Percentiles rank a stretch among this genome's conserved stretches.
Conservation (phyloP, 2,329 filamentous ascomycete species). For the Bisporella sp. region DNA sequence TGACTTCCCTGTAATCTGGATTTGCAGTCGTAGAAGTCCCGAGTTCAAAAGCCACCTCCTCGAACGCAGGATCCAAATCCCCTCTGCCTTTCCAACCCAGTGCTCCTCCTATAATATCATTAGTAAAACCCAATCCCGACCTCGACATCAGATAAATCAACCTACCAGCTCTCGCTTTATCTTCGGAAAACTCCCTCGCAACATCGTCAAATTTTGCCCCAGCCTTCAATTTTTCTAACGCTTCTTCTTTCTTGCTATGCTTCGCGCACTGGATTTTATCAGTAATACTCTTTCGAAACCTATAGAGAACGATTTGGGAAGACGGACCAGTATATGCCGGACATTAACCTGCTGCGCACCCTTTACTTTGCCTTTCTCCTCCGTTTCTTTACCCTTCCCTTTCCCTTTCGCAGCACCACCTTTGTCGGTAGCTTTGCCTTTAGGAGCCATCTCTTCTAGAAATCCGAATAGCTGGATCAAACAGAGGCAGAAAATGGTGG, state of each 20-base stretch:
- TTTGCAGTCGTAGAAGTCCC: conserved; percentile 56
- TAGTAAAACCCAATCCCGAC: background rate
- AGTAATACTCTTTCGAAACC: background rate
- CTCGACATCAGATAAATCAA: conserved; percentile 1
- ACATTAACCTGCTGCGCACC: conserved; percentile 65
- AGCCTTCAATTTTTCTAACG: conserved; percentile 57
- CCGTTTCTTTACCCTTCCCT: conserved; percentile 33
- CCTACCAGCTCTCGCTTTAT: conserved; percentile 63
- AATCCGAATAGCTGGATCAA: background rate
- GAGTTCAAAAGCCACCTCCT: conserved; percentile 63
- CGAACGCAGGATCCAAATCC: conserved; percentile 60
- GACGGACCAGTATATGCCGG: conserved; percentile 51
- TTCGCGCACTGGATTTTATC: conserved; percentile 54
- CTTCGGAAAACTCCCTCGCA: conserved; percentile 65
- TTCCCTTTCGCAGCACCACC: conserved; percentile 26
- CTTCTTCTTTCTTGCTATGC: conserved; percentile 71
- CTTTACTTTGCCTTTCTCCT: conserved; percentile 40
- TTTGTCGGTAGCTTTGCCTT: conserved; percentile 23
- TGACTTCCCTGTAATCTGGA: conserved; percentile 62
- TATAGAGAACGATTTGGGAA: background rate
- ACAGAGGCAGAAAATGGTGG: background rate
- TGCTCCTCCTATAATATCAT: conserved; percentile 48
- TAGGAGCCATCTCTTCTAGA: conserved; percentile 19
- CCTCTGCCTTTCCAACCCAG: conserved; percentile 69
- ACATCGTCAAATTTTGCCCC: conserved; percentile 71